Base-by-base conservation (phyloP, 2,329 filamentous ascomycete genomes). In the Aspergillus sergii region DNA sequence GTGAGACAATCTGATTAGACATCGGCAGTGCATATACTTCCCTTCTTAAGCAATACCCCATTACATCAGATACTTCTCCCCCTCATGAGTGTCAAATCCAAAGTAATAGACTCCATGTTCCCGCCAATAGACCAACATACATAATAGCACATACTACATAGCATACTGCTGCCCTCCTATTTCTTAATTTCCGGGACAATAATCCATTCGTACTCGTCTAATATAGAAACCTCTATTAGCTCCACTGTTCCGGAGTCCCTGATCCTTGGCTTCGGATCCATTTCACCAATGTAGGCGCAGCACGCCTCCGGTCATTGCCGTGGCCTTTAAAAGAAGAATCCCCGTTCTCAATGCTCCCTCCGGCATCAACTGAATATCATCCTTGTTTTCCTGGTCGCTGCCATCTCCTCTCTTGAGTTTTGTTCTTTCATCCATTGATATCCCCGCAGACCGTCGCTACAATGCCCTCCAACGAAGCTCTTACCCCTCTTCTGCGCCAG, bases 391-490 rank as follows among this genome's bases (percentile, higher is more conserved):
- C 43, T 30, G 23, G n/a, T n/a, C 11, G 10, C 55, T 59, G 14
- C 14, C 51, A 23, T 56, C 58, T n/a, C 21, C 9, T 19, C 7
- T n/a, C 19, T 34, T 48, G 28, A 39, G 28, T 53, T 23, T 54
- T n/a, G 32, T 32, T 45, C 46, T 11, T 34, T 34, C 10, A 26
- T 57, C 1, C 34, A 16, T 34, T 34, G 39, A 28, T 11, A 53
- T 11, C 14, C 51, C 9, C 41, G 39, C 57, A 48, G 46, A 46
- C 53, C 30, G 9, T 43, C 39, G 8, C 11, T 56, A 65, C 41
- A 10, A 74, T 74, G 72, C 71, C 70, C 32, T 73, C 72, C 50
- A 72, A 72, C 23, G 71, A 72, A 60, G 68, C 65, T 32, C 61
- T 72, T 43, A 59, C 65, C 46, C 58, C 70, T 21, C 60, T 64